Base-by-base conservation (phyloP, 306 rosid genomes). In the Cicer arietinum region DNA sequence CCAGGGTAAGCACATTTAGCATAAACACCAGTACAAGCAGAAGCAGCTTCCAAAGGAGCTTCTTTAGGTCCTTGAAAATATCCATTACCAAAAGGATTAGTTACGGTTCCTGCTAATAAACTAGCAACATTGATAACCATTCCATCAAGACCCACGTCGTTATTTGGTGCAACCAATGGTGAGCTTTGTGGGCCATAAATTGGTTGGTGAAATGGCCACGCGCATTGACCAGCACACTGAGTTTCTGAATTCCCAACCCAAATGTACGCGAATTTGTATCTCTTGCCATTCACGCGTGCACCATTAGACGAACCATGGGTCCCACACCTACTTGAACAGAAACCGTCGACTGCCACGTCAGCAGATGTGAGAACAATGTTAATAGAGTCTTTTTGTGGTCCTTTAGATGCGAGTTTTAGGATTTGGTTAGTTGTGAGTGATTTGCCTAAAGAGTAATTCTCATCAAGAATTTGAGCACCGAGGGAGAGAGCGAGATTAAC, bases 1-100 rank as follows among this genome's bases (percentile, higher is more conserved):
- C 92, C 92, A 39, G 92, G 95, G 43, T 88, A 90, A 0, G 95
- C 92, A 3, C 96, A 93, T 45, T 90, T 88, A 1, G 68, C 96
- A 50, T 84, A 87, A 2, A 89, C 76, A 0, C 96, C 90, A 0
- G 90, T 75, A 73, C 96, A 90, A 17, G 96, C 93, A 0, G 96
- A 86, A 0, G 80, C 88, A 13, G 92, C 96, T 79, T 90, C 96
- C 0, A 90, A 50, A 1, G 90, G 92, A 5, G 96, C 96, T 69
- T 86, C 95, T 0, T 75, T 83, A 7, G 89, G 89, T 7, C 96
- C 92, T 61, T 90, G 96, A 65, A 79, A 88, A 74, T 84, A 90
- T 0, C 90, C 96, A 68, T 86, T 88, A 2, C 90, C 90, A 2
- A 84, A 88, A 0, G 96, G 92, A 78, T 90, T 88, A 0, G 96